Evolutionary conservation across 169 alveolate genomes (phyloP).

Genomic region (Cyclospora cayetanensis): DNA sequence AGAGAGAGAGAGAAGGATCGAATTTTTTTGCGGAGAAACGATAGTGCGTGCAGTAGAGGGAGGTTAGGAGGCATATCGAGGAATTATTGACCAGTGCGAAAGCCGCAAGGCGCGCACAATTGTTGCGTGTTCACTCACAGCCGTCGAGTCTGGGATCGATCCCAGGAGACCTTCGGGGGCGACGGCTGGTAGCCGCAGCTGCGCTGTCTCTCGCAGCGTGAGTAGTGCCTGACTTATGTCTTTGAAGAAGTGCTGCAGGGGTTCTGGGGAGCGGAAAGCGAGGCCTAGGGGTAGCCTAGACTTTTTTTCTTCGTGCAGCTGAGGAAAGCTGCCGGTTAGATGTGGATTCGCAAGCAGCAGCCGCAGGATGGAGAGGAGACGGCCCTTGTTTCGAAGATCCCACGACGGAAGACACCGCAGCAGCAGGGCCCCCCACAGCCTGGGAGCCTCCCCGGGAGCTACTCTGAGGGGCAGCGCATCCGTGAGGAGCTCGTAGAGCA

Average conservation of each 20-base stretch:
- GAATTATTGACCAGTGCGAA: too few species aligned
- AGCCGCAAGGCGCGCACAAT: too few species aligned
- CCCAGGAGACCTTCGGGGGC: constrained; percentile 38
- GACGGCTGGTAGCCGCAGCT: constrained; percentile 1
- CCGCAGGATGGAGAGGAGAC: constrained; percentile 73
- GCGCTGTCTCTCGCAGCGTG: constrained; percentile 4
- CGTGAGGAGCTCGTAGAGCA: constrained; percentile 75
- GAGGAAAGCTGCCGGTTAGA: constrained; percentile 67
- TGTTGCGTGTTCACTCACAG: not conserved
- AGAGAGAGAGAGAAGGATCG: not conserved
- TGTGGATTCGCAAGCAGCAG: constrained; percentile 69
- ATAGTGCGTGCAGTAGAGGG: too few species aligned
- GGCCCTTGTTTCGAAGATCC: constrained; percentile 68
- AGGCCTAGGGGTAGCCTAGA: constrained; percentile 55
- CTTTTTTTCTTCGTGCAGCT: constrained; percentile 57
- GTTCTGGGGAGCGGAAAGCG: constrained; percentile 71
- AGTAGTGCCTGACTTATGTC: constrained; percentile 19
- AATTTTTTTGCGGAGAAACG: too few species aligned
- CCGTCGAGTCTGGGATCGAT: not conserved
- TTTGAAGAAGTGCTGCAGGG: constrained; percentile 73
- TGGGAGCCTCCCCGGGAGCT: constrained; percentile 75
- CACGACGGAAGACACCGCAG: constrained; percentile 77
- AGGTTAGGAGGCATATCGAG: too few species aligned
- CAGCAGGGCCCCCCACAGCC: constrained; percentile 77
- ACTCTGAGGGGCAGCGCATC: constrained; percentile 72